Percentiles rank a stretch among this genome's conserved stretches.
phyloP scores from a whole-genome alignment of 2,329 filamentous ascomycete species.

The Pseudonectria foliicola region DNA sequence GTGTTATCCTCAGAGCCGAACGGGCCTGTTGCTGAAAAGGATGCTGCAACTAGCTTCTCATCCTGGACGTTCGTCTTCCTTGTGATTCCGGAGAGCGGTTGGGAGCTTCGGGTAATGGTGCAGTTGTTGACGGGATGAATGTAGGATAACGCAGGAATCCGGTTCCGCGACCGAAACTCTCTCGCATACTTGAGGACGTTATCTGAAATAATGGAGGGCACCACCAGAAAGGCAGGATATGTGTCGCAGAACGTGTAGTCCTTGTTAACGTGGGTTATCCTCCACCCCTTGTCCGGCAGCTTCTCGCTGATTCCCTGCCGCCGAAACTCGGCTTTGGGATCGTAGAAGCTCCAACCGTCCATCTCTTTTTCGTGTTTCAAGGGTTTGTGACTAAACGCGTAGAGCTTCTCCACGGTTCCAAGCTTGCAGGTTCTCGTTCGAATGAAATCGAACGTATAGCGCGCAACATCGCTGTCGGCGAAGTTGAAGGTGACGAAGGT shows the following conservation, averaged over 20 bases:
- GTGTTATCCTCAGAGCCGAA: slow-evolving; percentile 27
- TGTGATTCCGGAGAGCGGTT: slow-evolving; percentile 79
- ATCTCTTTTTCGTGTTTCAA: slow-evolving; percentile 65
- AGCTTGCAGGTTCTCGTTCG: slow-evolving; percentile 73
- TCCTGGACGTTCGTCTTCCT: slow-evolving; percentile 91
- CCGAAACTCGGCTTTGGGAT: slow-evolving; percentile 76
- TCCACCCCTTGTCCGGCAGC: slow-evolving; percentile 72
- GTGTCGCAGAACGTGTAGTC: slow-evolving; percentile 90
- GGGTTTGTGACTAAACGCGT: slow-evolving; percentile 81
- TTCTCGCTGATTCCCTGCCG: slow-evolving; percentile 83
- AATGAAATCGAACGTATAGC: slow-evolving; percentile 83
- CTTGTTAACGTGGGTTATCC: slow-evolving; percentile 80
- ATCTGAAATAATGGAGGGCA: slow-evolving; percentile 89
- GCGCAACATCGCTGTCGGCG: slow-evolving; percentile 61
- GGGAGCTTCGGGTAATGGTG: slow-evolving; percentile 89
- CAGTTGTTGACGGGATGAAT: slow-evolving; percentile 97
- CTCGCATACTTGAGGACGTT: slow-evolving; percentile 92
- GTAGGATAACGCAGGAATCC: slow-evolving; percentile 86
- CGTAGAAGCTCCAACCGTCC: slow-evolving; percentile 79
- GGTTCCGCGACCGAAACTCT: slow-evolving; percentile 77
- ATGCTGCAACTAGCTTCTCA: slow-evolving; percentile 85
- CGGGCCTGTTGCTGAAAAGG: slow-evolving; percentile 53
- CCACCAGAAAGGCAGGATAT: slow-evolving; percentile 77
- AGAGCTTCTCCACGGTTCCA: slow-evolving; percentile 77
- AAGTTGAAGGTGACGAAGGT: slow-evolving; percentile 92